A percentile compares a stretch with the other conserved stretches of the same genome.
Conservation (phyloP, 2,329 filamentous ascomycete genomes). For the Colletotrichum ledebouriae region DNA sequence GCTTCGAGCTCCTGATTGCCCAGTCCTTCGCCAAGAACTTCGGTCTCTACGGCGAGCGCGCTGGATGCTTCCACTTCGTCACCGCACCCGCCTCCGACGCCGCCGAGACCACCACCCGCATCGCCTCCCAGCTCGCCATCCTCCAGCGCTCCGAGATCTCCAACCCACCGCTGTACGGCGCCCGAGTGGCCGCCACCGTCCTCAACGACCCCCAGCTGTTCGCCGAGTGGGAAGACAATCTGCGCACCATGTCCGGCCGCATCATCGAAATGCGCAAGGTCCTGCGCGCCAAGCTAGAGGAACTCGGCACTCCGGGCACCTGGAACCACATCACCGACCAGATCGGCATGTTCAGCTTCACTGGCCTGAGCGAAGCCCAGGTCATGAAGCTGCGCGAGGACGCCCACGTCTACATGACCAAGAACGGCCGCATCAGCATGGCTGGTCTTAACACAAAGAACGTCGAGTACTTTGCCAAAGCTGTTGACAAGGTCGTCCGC, state of each 20-base stretch:
- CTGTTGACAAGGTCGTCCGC: conserved; percentile 86
- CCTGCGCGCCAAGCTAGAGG: conserved; percentile 84
- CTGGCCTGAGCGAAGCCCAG: conserved; percentile 80
- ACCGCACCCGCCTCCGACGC: conserved; percentile 79
- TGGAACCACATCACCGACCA: conserved; percentile 99
- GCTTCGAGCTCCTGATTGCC: conserved; percentile 88
- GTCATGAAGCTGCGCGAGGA: conserved; percentile 78
- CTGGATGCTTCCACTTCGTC: conserved; percentile 95
- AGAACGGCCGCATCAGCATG: conserved; percentile 99
- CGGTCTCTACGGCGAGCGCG: conserved; percentile 95
- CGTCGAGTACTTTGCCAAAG: conserved; percentile 91
- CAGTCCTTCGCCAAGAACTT: conserved; percentile 99
- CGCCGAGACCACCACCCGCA: conserved; percentile 69
- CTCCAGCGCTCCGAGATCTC: conserved; percentile 98
- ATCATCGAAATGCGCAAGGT: conserved; percentile 92
- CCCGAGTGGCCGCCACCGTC: conserved; percentile 85
- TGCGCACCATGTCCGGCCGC: conserved; percentile 93
- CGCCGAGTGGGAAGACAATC: conserved; percentile 91
- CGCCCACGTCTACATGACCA: conserved; percentile 90
- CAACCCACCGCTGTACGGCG: conserved; percentile 95
- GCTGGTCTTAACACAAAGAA: conserved; percentile 95
- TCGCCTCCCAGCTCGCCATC: conserved; percentile 91
- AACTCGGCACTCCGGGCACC: conserved; percentile 85
- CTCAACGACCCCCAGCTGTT: conserved; percentile 88
- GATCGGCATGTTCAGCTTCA: conserved; percentile 99